Evolutionary conservation across 768 basidiomycete species (phyloP).

Genomic region (Holtermanniella nyarrowii): DNA sequence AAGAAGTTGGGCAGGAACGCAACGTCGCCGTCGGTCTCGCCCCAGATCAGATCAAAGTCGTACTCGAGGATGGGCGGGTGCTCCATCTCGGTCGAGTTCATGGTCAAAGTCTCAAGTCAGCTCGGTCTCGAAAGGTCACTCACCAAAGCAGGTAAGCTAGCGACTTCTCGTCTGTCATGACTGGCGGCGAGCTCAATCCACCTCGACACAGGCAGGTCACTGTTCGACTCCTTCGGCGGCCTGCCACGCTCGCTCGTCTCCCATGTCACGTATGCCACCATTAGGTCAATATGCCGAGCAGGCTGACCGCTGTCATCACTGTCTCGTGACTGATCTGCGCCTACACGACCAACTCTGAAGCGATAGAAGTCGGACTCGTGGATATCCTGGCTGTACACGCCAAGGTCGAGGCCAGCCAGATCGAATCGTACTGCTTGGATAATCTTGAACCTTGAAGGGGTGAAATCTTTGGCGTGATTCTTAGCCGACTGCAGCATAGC

Average conservation of each 20-base stretch:
- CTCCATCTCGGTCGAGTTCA: slow-evolving; percentile 25
- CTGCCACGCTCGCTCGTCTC: slow-evolving; percentile 13
- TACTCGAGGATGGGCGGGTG: slow-evolving; percentile 19
- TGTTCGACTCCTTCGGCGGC: slow-evolving; percentile 11
- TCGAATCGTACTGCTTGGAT: slow-evolving; percentile 28
- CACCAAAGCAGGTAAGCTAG: slow-evolving; percentile 23
- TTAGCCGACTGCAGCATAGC: slow-evolving; percentile 31
- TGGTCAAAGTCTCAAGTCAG: slow-evolving; percentile 17
- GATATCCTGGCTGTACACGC: slow-evolving; percentile 26
- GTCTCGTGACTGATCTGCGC: slow-evolving; percentile 18
- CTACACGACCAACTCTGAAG: slow-evolving; percentile 25
- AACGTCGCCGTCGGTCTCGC: slow-evolving; percentile 24
- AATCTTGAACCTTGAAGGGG: slow-evolving; percentile 10
- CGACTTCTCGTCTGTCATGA: slow-evolving; percentile 19
- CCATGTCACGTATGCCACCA: slow-evolving; percentile 16
- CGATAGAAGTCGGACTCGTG: slow-evolving; percentile 27
- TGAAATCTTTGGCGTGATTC: not conserved
- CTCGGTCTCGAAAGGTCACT: slow-evolving; percentile 5
- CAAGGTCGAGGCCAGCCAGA: slow-evolving; percentile 26
- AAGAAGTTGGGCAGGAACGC: slow-evolving; percentile 25
- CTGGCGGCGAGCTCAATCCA: slow-evolving; percentile 19
- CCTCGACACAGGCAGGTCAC: slow-evolving; percentile 11
- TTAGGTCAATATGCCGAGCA: slow-evolving; percentile 15
- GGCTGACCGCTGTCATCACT: slow-evolving; percentile 11
- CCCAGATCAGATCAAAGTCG: slow-evolving; percentile 29